Base-by-base conservation (phyloP, 2,329 filamentous ascomycete genomes). In the Botrytis fabae region DNA sequence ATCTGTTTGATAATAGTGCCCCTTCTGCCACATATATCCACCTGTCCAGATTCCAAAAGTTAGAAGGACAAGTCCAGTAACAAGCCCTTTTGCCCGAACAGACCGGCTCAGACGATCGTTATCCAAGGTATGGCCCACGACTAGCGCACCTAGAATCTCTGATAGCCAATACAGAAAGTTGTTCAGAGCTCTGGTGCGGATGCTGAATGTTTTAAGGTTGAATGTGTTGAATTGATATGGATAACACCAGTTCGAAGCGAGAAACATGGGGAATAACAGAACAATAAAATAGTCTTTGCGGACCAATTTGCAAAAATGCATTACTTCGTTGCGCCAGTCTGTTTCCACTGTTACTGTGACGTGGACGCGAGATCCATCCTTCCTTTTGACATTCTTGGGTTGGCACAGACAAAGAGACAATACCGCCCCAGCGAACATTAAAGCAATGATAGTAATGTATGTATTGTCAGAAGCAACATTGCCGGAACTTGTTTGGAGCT, bases 271-370 rank as follows among this genome's bases (percentile, higher is more conserved):
- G 83, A 94, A 95, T 42, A 95, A 85, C 35, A 90, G 81, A 70
- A 94, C 75, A 78, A 95, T 91, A 83, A 91, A 95, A 8, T 88
- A 89, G 77, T 95, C 91, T 40, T 85, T 85, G 65, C 84, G 83
- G 70, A 97, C 83, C 1, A 91, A 92, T 81, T 95, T 86, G 81
- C 86, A 90, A 6, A 97, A 88, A 69, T 93, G 93, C 38, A 86
- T 76, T 74, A 96, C 82, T 83, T 97, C 94, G 2, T 91, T 90
- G 79, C 88, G 88, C 92, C 92, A 95, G 69, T 92, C 92, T 3
- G 93, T 93, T 82, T 95, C 92, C 84, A 95, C 94, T 90, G 95
- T 95, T 74, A 94, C 83, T 75, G 95, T 93, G 28, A 71, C 12
- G 10, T 70, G 71, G 80, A 97, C 89, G 73, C 89, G 88, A 73